Evolutionary conservation across 768 basidiomycete genomes (phyloP), one percentile per base, ranked within the genome.

Genomic region (Tricholomella constricta): DNA sequence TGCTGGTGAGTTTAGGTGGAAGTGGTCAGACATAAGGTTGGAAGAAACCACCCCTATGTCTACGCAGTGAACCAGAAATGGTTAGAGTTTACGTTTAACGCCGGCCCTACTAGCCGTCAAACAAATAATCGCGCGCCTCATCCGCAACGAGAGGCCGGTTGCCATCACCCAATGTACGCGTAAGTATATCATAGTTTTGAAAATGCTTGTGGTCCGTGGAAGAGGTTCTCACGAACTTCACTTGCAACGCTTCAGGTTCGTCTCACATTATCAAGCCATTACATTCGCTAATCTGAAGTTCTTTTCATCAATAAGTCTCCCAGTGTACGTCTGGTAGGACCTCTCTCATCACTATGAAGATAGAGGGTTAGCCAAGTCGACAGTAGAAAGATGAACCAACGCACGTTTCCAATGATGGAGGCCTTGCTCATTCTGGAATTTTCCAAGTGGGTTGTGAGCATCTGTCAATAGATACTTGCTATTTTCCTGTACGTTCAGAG

Each of bases 371-470:
- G 32, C 25, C 26, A 47, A 14, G 29, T 7, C 15, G 12, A 38
- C 3, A 15, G 23, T 14, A n/a, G 9, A 32, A 49, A 41, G 25
- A 59, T 45, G 36, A 23, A 17, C 5, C 17, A 10, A 76, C 86
- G 57, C 64, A 89, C 89, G 66, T 55, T 77, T 77, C 94, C 94
- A 97, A 61, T 93, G 91, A 37, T 83, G 78, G 40, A 83, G 57
- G 1, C 85, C 84, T 58, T 83, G 82, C 31, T 73, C 74, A 23
- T 79, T 70, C 66, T 94, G 91, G 76, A 89, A 81, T 32, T 77
- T 74, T 27, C 79, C 80, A 52, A 94, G 68, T 25, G 77, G 76
- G 62, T 90, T 90, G 34, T 77, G 69, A 36, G 65, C 63, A 69
- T 94, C 89, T 0, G 78, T 83, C 50, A 94, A 61, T 36, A 90